Evolutionary conservation across 2,329 filamentous ascomycete species (phyloP), one percentile per base, ranked within the genome.

Genomic region (Ampelomyces quisqualis): DNA sequence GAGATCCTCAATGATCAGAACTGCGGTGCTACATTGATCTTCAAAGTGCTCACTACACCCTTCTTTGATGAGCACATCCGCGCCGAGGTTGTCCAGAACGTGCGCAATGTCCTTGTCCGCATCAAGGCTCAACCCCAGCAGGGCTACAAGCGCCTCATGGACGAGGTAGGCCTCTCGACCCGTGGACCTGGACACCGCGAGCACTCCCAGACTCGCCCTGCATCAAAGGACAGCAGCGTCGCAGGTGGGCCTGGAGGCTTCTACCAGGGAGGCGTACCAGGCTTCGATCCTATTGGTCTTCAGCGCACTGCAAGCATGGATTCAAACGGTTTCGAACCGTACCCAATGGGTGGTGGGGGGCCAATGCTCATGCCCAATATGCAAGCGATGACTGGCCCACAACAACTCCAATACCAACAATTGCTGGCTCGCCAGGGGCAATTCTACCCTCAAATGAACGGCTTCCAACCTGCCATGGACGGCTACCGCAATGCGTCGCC

Each of bases 61-160:
- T 97, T 96, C 78, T 90, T 97, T 51, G 93, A 98, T 53, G 93
- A 98, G 66, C 83, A 77, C 37, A 90, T 96, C 64, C 86, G 93
- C 33, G 76, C 79, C 31, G 88, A 96, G 58, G 90, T 96, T 15
- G 82, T 95, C 4, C 89, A 95, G 60, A 96, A 90, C 43, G 88
- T 98, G 36, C 89, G 91, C 62, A 88, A 83, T 57, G 90, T 97
- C 26, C 78, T 98, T 22, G 72, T 91, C 22, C 86, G 86, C 59
- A 85, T 97, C 70, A 96, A 96, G 73, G 91, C 90, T 5, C 88
- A 95, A 60, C 89, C 93, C 11, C 86, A 85, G 48, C 93, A 97
- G 71, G 93, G 93, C 37, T 98, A 98, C 75, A 98, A 97, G 77
- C 86, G 93, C 38, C 74, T 98, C 45, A 98, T 98, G 93, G 93